phyloP scores from a whole-genome alignment of 192 early-diverging fungal genomes.

The Helicostylum pulchrum region DNA sequence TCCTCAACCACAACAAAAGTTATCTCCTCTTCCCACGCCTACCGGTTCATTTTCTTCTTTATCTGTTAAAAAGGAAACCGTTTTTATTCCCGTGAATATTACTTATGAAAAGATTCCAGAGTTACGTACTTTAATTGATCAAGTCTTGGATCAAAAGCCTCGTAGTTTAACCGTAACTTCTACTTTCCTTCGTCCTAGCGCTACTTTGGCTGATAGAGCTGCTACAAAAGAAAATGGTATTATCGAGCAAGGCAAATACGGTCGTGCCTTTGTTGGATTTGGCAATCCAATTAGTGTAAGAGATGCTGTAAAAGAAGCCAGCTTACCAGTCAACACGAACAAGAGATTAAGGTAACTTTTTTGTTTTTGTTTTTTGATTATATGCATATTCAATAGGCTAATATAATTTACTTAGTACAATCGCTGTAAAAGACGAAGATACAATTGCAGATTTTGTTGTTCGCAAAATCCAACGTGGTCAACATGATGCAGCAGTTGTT shows the following conservation, averaged over 20 bases:
- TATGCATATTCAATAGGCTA: too few relatives aligned
- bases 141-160: constrained; percentile 38
- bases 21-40: constrained; percentile 13
- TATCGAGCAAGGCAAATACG: constrained; percentile 28
- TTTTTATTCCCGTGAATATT: constrained; percentile 37
- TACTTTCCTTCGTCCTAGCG: constrained; percentile 27
- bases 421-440: constrained; percentile 2
- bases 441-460: constrained; percentile 26
- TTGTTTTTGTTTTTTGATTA: not conserved
- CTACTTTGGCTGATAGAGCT: constrained; percentile 22
- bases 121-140: constrained; percentile 32
- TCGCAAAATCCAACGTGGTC: constrained; percentile 25
- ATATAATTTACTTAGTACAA: too few relatives aligned
- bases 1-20: not conserved
- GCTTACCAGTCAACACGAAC: not conserved
- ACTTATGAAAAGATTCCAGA: constrained; percentile 38
- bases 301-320: constrained; percentile 6
- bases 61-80: not conserved
- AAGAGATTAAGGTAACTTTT: constrained; percentile 2
- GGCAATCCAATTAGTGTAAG: constrained; percentile 18
- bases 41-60: not conserved
- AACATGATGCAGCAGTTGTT: constrained; percentile 21
- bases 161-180: constrained; percentile 9
- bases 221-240: constrained; percentile 19
- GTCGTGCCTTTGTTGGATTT: constrained; percentile 29